These are phyloP conservation scores for Penicillium daleae DNA, from an alignment of 495 filamentous ascomycete species.

Conservation along the genomic window DNA sequence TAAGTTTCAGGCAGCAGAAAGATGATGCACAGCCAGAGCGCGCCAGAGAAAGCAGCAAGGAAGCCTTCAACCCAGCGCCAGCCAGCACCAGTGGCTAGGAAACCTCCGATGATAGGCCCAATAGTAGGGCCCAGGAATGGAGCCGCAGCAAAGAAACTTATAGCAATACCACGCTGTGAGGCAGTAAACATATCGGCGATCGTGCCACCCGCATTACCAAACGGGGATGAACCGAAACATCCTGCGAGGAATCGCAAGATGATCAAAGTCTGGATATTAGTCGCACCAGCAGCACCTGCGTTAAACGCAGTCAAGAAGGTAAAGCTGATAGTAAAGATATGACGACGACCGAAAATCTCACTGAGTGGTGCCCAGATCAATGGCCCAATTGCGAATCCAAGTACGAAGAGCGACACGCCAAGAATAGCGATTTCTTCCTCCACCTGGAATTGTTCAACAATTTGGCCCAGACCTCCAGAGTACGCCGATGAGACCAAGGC, in stretches of 20 bases:
- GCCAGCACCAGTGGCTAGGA: conserved; percentile 55
- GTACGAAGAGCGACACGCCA: conserved; percentile 56
- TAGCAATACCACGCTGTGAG: conserved; percentile 61
- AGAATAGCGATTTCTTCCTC: conserved; percentile 52
- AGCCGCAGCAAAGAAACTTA: conserved; percentile 61
- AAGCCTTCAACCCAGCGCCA: conserved; percentile 69
- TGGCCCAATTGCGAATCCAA: conserved; percentile 57
- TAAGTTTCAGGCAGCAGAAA: conserved; percentile 60
- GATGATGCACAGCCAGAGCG: conserved; percentile 51
- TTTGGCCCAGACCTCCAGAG: conserved; percentile 65
- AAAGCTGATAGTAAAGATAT: conserved; percentile 67
- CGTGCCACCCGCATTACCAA: conserved; percentile 71
- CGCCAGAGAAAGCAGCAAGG: conserved; percentile 46
- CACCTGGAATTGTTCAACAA: conserved; percentile 49
- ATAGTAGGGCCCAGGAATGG: conserved; percentile 57
- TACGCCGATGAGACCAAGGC: conserved; percentile 75
- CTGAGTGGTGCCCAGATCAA: conserved; percentile 64
- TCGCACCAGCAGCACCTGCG: conserved; percentile 60
- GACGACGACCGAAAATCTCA: conserved; percentile 64
- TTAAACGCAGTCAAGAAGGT: conserved; percentile 65
- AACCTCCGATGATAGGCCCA: conserved; percentile 58
- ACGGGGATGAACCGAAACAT: conserved; percentile 68
- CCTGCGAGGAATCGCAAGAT: conserved; percentile 76
- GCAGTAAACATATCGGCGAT: conserved; percentile 71
- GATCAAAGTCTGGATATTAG: conserved; percentile 64